Conservation (phyloP, 2,329 filamentous ascomycete species). For the Curvularia sp. region DNA sequence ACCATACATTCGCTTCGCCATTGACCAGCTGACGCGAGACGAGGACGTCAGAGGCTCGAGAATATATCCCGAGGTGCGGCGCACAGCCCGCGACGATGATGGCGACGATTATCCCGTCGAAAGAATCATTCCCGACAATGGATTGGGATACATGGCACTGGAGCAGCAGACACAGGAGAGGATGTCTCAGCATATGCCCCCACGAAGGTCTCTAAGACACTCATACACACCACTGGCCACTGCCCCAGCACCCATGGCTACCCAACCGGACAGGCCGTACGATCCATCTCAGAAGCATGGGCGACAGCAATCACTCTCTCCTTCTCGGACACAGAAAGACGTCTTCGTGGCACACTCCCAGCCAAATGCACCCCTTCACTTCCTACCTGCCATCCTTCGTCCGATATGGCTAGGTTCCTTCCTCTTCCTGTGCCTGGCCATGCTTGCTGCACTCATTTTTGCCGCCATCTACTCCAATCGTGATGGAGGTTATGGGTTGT, state of each 20-base stretch:
- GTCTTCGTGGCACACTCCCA: conserved; percentile 59
- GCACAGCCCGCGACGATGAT: conserved; percentile 17
- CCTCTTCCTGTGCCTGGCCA: conserved; percentile 68
- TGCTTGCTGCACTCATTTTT: conserved; percentile 76
- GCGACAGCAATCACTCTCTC: conserved; percentile 18
- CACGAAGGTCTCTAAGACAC: conserved; percentile 27
- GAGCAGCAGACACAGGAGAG: conserved; percentile 42
- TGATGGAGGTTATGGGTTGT: conserved; percentile 67
- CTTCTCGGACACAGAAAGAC: conserved; percentile 41
- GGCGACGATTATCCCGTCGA: conserved; percentile 60
- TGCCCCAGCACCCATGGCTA: conserved; percentile 15
- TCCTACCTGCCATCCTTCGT: conserved; percentile 75
- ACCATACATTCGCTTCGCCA: conserved; percentile 87
- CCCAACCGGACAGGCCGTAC: conserved; percentile 12
- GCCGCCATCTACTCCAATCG: conserved; percentile 60
- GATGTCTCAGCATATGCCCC: conserved; percentile 36
- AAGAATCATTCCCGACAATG: conserved; percentile 55
- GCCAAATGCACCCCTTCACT: conserved; percentile 63
- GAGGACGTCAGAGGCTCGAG: conserved; percentile 67
- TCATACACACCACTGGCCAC: conserved; percentile 17
- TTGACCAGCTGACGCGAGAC: conserved; percentile 83
- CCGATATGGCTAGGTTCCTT: conserved; percentile 68
- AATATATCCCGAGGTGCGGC: conserved; percentile 52
- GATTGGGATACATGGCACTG: conserved; percentile 48
- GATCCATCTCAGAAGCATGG: conserved; percentile 7